Evolutionary conservation across 2,329 filamentous ascomycete species (phyloP).

Genomic region (Penicillium thymicola): DNA sequence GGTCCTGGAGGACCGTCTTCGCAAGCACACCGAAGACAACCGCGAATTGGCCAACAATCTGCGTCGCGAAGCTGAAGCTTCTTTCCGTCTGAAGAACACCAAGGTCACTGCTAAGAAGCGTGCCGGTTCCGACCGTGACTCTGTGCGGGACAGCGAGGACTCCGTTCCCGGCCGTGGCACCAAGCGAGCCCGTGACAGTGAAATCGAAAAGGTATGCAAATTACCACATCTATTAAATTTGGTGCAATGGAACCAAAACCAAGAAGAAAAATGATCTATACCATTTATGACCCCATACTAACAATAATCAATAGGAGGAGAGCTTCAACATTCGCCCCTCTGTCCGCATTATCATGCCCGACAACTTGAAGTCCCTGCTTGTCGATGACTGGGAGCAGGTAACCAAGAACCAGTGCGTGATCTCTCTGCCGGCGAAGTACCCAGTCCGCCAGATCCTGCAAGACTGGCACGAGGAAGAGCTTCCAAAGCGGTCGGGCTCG

Average conservation of each 20-base stretch:
- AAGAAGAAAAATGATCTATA: background rate
- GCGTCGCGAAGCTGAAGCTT: conserved; percentile 41
- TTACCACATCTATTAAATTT: background rate
- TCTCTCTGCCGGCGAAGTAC: conserved; percentile 73
- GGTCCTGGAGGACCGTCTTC: conserved; percentile 88
- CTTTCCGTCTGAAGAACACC: conserved; percentile 31
- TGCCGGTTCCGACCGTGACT: conserved; percentile 42
- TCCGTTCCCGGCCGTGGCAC: conserved; percentile 44
- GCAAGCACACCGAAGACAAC: conserved; percentile 93
- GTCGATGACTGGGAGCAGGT: conserved; percentile 99
- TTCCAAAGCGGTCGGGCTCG: conserved; percentile 59
- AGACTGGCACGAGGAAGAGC: conserved; percentile 72
- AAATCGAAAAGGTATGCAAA: conserved; percentile 46
- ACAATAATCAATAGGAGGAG: conserved; percentile 66
- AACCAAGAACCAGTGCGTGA: conserved; percentile 89
- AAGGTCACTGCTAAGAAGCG: conserved; percentile 41
- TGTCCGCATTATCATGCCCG: conserved; percentile 80
- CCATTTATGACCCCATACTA: background rate
- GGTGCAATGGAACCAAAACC: background rate
- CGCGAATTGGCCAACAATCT: conserved; percentile 70
- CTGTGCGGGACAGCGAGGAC: conserved; percentile 46
- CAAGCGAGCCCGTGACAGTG: conserved; percentile 46
- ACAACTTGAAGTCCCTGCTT: conserved; percentile 83
- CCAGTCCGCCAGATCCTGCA: conserved; percentile 75
- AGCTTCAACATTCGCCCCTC: conserved; percentile 78